These are phyloP conservation scores for Didymella glomerata DNA, from an alignment of 2,329 filamentous ascomycete genomes.

Conservation along the genomic window DNA sequence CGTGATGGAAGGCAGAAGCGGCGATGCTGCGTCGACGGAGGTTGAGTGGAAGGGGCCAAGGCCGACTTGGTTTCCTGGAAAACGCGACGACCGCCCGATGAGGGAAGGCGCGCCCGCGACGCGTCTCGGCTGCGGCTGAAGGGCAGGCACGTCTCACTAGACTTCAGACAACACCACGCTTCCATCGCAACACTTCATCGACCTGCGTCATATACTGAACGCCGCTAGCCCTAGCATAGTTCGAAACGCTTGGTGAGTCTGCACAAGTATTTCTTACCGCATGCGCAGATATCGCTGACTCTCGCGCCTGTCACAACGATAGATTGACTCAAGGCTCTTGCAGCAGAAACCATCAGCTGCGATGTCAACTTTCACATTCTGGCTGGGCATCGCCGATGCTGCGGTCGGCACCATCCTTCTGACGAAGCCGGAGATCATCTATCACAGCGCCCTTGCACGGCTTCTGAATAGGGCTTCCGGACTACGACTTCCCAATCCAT, in stretches of 20 bases:
- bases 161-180: neutral
- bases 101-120: conserved; percentile 1
- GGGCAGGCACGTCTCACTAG: neutral
- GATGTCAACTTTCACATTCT: conserved; percentile 29
- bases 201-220: neutral
- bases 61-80: neutral
- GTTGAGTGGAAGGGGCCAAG: neutral
- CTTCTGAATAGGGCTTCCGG: conserved; percentile 15
- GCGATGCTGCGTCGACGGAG: conserved; percentile 34
- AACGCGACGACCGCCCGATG: neutral
- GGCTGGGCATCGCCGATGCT: conserved; percentile 29
- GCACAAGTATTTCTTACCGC: neutral
- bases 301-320: neutral
- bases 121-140: neutral
- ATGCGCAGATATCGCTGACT: neutral
- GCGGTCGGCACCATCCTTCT: conserved; percentile 25
- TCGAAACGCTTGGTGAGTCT: neutral
- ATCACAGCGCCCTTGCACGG: conserved; percentile 26
- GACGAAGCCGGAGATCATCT: conserved; percentile 28
- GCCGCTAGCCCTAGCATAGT: neutral
- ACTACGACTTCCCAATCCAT: conserved; percentile 25
- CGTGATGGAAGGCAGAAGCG: conserved; percentile 44
- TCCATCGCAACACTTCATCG: neutral
- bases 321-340: neutral
- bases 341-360: neutral